Base-by-base conservation (phyloP, 768 basidiomycete species). In the Panus rudis region DNA sequence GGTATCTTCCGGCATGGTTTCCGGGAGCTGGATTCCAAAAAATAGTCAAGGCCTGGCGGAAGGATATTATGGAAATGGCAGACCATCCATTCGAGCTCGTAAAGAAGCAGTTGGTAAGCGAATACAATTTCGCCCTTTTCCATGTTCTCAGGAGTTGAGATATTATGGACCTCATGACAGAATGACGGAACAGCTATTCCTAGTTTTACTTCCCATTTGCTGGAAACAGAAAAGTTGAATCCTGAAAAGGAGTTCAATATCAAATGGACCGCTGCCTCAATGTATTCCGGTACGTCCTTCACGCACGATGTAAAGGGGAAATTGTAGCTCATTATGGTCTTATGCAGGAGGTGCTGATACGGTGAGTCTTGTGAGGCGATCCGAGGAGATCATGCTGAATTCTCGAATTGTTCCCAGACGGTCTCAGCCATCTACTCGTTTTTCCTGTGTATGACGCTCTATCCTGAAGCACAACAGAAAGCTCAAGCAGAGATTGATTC, bases 211-310 rank as follows among this genome's bases (percentile, higher is more conserved):
- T 79, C 79, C 19, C 65, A 68, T 21, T 57, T 79, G 43, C 68
- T 84, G 21, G 71, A 82, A 50, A 67, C 62, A 19, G 74, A 71
- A 52, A 59, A 64, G 8, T 53, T 78, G 23, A 72, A 61, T 37
- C 58, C 62, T 3, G 75, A 81, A 45, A 78, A 81, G 45, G 79
- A 83, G 46, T 62, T 70, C 39, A 72, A 77, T 47, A 65, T 85
- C 45, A 84, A 81, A 57, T 82, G 81, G 78, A 75, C 79, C 28
- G 68, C 60, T 16, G 44, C 50, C 12, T 57, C 61, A 6, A 30
- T 59, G 25, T 52, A 55, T 19, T 43, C 50, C 19, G 51, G 54
- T 50, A 24, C 22, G 49, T n/a, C 7, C 33, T 40, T 35, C 11
- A 26, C 59, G 58, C 46, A 13, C 24, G 7, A 7, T 35, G 20